Evolutionary conservation across 208 protist species (phyloP), one percentile per base, ranked within the genome.

Genomic region (Novymonas esmeraldas): DNA sequence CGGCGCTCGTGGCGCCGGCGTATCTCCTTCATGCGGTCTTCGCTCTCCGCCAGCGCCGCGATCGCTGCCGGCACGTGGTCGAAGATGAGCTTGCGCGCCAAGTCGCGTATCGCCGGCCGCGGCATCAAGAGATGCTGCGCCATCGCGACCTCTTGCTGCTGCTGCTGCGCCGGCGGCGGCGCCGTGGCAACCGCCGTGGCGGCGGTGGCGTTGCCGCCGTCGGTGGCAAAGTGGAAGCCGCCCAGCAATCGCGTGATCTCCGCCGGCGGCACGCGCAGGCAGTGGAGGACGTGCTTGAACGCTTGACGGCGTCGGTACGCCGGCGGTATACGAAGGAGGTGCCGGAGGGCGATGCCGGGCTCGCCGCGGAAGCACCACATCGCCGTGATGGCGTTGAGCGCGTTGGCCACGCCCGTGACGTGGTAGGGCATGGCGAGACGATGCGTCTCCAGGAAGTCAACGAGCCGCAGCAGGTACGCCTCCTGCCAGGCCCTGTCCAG

Each of bases 281-380:
- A 73, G 71, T 92, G 79, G 24, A 95, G 74, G 36, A 92, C 70
- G 73, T 95, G 85, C 39, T 80, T 78, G 77, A 95, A 94, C 18
- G 83, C 71, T 63, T 93, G 87, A 14, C 84, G 83, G 3, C 84
- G 76, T 18, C 90, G 85, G 67, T 95, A 95, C 4, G 87, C 75
- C 7, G 90, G 84, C 6, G 87, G 85, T 48, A 95, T 88, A 10
- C 41, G 48, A n/a, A 90, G 72, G 16, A 93, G 65, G 41, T 89
- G 76, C n/a, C 67, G 67, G 65, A 92, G 72, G 28, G 85, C 90
- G 54, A 94, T 88, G 48, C 87, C 87, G 0, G 87, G 84, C 77
- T 94, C 87, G 1, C 84, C 84, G 22, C 83, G 76, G 65, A 95
- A 93, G 54, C 80, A 82, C 82, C 82, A 93, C 87, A 93, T 95